Evolutionary conservation across 2,329 filamentous ascomycete species (phyloP).

Genomic region (Plectosphaerella cucumerina): DNA sequence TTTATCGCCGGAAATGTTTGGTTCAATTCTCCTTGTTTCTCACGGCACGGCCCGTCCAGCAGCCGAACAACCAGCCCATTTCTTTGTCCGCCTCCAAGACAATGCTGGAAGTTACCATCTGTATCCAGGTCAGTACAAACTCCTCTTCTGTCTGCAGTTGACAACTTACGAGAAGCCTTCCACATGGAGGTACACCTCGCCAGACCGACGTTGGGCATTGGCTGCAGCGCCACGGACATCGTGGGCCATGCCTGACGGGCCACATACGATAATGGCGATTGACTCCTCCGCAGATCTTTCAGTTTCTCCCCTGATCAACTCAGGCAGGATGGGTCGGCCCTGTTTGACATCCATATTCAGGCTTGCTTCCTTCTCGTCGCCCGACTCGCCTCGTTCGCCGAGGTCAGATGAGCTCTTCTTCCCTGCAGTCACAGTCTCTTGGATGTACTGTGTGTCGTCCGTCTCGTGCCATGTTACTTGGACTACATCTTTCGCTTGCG

Average conservation of each 20-base stretch:
- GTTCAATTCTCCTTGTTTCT: no score
- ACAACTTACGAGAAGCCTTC: constrained; percentile 17
- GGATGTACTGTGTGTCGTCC: background rate
- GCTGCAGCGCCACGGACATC: constrained; percentile 15
- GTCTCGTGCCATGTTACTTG: no score
- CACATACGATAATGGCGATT: constrained; percentile 14
- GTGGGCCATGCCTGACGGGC: constrained; percentile 17
- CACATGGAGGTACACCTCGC: constrained; percentile 19
- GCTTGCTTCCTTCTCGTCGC: constrained; percentile 1
- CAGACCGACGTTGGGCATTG: constrained; percentile 11
- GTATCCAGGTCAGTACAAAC: no score
- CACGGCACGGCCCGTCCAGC: no score
- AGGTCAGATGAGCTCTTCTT: no score
- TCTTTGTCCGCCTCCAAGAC: no score
- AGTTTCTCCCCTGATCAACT: constrained; percentile 2
- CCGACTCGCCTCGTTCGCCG: background rate
- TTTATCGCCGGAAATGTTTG: no score
- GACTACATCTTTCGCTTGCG: no score
- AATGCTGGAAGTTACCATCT: no score
- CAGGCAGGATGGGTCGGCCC: constrained; percentile 13
- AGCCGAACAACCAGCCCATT: no score
- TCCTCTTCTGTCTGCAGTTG: no score
- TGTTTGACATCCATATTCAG: background rate
- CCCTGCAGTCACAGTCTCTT: background rate
- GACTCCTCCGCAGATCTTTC: constrained; percentile 10